These are phyloP conservation scores for Neocucurbitaria cava DNA, from an alignment of 2,329 filamentous ascomycete genomes.

Conservation along the genomic window DNA sequence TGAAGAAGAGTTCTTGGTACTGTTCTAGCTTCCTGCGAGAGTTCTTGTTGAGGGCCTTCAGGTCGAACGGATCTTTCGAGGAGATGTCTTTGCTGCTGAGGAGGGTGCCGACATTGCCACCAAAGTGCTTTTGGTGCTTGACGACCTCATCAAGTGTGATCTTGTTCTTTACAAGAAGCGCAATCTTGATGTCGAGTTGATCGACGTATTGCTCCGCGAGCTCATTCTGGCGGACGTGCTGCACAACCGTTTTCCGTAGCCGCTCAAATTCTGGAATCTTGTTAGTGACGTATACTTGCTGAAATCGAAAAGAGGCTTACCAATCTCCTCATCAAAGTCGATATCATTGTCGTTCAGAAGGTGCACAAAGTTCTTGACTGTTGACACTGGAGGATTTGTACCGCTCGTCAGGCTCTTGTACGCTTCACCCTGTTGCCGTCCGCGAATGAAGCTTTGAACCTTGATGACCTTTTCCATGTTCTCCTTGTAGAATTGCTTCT, in stretches of 20 bases:
- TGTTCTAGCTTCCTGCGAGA: conserved; percentile 94
- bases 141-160: conserved; percentile 98
- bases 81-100: conserved; percentile 88
- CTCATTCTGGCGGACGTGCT: conserved; percentile 96
- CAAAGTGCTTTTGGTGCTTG: conserved; percentile 94
- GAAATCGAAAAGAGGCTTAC: conserved; percentile 32
- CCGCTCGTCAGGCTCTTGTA: conserved; percentile 97
- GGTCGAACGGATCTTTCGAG: conserved; percentile 90
- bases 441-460: conserved; percentile 94
- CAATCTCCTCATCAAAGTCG: conserved; percentile 96
- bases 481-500: conserved; percentile 86
- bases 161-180: conserved; percentile 97
- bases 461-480: conserved; percentile 99
- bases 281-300: conserved; percentile 20
- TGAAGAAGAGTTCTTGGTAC: conserved; percentile 98
- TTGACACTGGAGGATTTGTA: conserved; percentile 95
- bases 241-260: conserved; percentile 92
- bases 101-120: conserved; percentile 83
- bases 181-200: conserved; percentile 98
- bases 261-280: conserved; percentile 77
- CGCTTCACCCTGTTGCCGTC: conserved; percentile 93
- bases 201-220: conserved; percentile 97
- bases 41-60: conserved; percentile 97
- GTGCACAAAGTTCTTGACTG: conserved; percentile 98
- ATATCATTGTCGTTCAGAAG: conserved; percentile 98